phyloP scores from a whole-genome alignment of 2,329 filamentous ascomycete genomes.

The Aspergillus sp. region DNA sequence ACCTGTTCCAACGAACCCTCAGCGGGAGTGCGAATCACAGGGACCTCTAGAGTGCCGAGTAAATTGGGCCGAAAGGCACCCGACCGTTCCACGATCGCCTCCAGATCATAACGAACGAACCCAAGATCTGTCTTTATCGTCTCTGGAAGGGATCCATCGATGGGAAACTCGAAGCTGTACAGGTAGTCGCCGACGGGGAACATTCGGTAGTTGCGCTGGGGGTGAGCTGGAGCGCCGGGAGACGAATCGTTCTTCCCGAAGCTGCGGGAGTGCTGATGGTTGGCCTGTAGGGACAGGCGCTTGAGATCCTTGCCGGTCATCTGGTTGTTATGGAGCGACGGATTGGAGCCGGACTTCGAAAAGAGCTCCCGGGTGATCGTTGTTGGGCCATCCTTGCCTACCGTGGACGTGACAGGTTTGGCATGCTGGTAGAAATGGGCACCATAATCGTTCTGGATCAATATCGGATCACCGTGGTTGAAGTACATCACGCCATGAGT shows the following conservation, averaged over 20 bases:
- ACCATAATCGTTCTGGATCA: constrained; percentile 59
- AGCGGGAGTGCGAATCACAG: constrained; percentile 78
- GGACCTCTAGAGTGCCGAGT: constrained; percentile 76
- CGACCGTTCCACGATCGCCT: constrained; percentile 78
- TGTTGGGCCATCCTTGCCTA: constrained; percentile 31
- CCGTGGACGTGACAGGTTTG: constrained; percentile 27
- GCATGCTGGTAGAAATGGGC: constrained; percentile 61
- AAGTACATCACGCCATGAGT: constrained; percentile 92
- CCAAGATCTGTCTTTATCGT: constrained; percentile 85
- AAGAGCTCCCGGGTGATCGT: constrained; percentile 34
- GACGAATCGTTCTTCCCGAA: constrained; percentile 75
- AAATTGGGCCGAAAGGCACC: constrained; percentile 89
- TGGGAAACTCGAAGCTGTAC: constrained; percentile 75
- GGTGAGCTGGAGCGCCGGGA: constrained; percentile 53
- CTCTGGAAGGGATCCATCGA: constrained; percentile 76
- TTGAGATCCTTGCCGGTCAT: constrained; percentile 53
- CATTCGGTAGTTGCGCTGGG: constrained; percentile 78
- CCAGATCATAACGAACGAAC: constrained; percentile 82
- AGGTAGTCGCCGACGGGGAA: constrained; percentile 74
- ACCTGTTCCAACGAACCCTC: constrained; percentile 86
- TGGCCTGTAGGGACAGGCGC: constrained; percentile 73
- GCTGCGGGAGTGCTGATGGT: constrained; percentile 67
- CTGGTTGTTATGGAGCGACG: constrained; percentile 45
- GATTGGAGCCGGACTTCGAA: constrained; percentile 38
- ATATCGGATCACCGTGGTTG: constrained; percentile 53